phyloP scores from a whole-genome alignment of 495 filamentous ascomycete genomes.

The Pyrenula massariospora region DNA sequence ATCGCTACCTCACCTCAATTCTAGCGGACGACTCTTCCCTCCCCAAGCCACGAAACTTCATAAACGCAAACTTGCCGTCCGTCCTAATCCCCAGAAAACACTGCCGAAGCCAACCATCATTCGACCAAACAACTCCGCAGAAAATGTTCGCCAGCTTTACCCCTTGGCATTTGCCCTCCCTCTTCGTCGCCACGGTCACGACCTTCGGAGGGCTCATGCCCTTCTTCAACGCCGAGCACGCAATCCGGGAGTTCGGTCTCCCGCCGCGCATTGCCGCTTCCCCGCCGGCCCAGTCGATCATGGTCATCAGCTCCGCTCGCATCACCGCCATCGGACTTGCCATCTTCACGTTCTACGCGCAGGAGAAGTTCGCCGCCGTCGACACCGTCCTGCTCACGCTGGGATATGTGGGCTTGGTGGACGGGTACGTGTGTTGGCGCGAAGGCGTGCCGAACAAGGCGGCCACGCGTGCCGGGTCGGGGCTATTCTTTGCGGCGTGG shows the following conservation, averaged over 20 bases:
- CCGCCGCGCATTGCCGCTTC: constrained; percentile 15
- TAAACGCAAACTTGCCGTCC: too few species aligned
- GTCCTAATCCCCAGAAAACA: too few species aligned
- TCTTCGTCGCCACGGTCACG: constrained; percentile 13
- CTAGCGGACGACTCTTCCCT: too few species aligned
- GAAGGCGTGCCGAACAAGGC: constrained; percentile 17
- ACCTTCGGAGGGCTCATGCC: constrained; percentile 20
- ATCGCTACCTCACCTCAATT: too few species aligned
- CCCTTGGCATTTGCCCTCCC: constrained; percentile 15
- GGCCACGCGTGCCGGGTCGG: constrained; percentile 17
- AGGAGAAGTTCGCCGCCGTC: constrained; percentile 9
- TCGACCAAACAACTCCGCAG: too few species aligned
- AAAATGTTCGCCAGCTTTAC: constrained; percentile 12
- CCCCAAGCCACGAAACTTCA: too few species aligned
- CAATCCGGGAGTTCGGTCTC: constrained; percentile 22
- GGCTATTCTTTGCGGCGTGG: constrained; percentile 12
- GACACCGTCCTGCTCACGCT: constrained; percentile 21
- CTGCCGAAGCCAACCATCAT: too few species aligned
- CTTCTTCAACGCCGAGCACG: constrained; percentile 13
- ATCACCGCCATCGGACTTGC: constrained; percentile 18
- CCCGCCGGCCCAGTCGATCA: constrained; percentile 13
- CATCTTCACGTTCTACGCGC: constrained; percentile 13
- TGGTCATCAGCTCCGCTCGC: constrained; percentile 13
- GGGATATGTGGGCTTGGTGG: constrained; percentile 16
- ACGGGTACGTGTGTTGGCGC: constrained; percentile 19